phyloP scores from a whole-genome alignment of 2,329 filamentous ascomycete species.

The Cercospora zeina region DNA sequence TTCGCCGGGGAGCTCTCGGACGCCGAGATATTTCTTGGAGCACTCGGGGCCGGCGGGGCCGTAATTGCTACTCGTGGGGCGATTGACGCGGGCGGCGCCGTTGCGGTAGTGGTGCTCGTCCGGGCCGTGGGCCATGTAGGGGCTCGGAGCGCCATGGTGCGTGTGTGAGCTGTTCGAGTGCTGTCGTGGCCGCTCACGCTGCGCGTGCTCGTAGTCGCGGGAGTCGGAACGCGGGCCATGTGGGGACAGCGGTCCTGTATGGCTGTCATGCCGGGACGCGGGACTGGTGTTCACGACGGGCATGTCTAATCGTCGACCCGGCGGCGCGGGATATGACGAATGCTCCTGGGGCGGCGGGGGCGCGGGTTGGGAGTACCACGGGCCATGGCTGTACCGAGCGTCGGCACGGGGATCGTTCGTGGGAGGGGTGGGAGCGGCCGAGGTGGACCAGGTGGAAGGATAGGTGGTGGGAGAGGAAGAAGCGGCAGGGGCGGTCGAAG shows the following conservation, averaged over 20 bases:
- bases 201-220: slow-evolving; percentile 28
- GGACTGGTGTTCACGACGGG: slow-evolving; percentile 37
- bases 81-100: slow-evolving; percentile 23
- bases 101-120: slow-evolving; percentile 32
- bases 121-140: slow-evolving; percentile 28
- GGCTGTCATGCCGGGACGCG: slow-evolving; percentile 30
- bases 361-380: slow-evolving; percentile 30
- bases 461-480: slow-evolving; percentile 22
- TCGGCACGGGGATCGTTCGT: slow-evolving; percentile 28
- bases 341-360: slow-evolving; percentile 27
- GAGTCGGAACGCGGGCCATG: slow-evolving; percentile 31
- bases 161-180: slow-evolving; percentile 30
- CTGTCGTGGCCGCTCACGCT: slow-evolving; percentile 30
- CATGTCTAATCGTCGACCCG: slow-evolving; percentile 33
- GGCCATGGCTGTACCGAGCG: slow-evolving; percentile 22
- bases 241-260: slow-evolving; percentile 28
- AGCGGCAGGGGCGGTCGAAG: slow-evolving; percentile 25
- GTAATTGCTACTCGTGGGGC: slow-evolving; percentile 23
- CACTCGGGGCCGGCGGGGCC: slow-evolving; percentile 31
- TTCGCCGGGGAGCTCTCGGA: slow-evolving; percentile 37
- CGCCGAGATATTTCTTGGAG: slow-evolving; percentile 38
- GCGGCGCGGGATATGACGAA: slow-evolving; percentile 24
- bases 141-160: slow-evolving; percentile 32
- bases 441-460: slow-evolving; percentile 22
- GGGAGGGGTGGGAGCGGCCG: slow-evolving; percentile 17